These are phyloP conservation scores for Coniochaeta pulveracea DNA, from an alignment of 2,329 filamentous ascomycete species.

Conservation along the genomic window DNA sequence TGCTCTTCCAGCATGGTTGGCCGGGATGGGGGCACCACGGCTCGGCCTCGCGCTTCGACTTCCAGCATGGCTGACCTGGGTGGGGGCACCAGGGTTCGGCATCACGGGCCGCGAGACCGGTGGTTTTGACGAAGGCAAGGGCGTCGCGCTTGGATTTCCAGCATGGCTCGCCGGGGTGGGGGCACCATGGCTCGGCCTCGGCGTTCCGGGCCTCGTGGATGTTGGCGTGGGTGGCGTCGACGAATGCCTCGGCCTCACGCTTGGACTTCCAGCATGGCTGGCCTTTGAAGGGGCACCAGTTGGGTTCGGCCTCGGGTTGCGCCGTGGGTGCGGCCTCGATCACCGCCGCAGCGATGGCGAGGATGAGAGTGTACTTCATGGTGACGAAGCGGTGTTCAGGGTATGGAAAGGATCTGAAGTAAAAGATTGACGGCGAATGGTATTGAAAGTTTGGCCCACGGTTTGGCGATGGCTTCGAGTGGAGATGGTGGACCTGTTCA, in stretches of 20 bases:
- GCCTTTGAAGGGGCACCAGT: conserved; percentile 24
- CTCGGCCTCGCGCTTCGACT: conserved; percentile 27
- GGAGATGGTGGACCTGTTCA: background rate
- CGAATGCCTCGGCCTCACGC: conserved; percentile 21
- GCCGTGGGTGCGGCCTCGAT: conserved; percentile 17
- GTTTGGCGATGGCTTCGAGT: background rate
- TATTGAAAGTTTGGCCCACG: conserved; percentile 1
- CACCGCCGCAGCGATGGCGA: conserved; percentile 13
- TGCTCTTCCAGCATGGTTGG: conserved; percentile 28
- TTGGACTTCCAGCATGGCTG: conserved; percentile 30
- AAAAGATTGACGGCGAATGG: background rate
- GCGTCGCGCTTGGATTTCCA: conserved; percentile 28
- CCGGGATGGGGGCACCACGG: conserved; percentile 21
- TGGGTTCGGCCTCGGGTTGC: conserved; percentile 11
- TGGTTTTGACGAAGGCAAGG: conserved; percentile 18
- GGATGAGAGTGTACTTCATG: conserved; percentile 18
- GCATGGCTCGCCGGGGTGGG: conserved; percentile 27
- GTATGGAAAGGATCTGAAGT: background rate
- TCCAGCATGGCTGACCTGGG: conserved; percentile 29
- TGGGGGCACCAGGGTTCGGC: conserved; percentile 12
- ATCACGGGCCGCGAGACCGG: conserved; percentile 17
- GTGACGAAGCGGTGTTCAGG: conserved; percentile 7
- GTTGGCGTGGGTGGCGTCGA: conserved; percentile 12
- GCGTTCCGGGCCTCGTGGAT: conserved; percentile 6
- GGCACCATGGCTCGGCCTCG: conserved; percentile 19